Percentiles rank a stretch among this genome's conserved stretches.
These are phyloP conservation scores for Pleoardoris graminearum DNA, from an alignment of 2,329 filamentous ascomycete species.

Conservation along the genomic window DNA sequence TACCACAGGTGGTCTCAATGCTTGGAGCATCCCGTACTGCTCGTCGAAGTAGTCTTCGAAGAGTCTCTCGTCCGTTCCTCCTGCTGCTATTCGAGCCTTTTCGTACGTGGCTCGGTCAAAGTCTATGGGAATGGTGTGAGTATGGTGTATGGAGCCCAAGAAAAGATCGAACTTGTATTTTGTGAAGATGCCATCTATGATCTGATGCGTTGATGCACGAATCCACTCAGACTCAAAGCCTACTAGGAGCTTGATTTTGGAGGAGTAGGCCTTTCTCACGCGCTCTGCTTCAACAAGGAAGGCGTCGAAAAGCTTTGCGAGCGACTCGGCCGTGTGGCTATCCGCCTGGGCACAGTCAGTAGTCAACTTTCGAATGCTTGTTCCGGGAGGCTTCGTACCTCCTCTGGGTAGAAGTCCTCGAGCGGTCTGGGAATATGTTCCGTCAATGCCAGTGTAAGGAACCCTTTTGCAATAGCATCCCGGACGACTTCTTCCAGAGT, in stretches of 20 bases:
- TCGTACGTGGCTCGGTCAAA: slow-evolving; percentile 72
- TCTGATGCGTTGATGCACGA: slow-evolving; percentile 64
- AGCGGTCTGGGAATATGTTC: slow-evolving; percentile 90
- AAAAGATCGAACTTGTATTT: slow-evolving; percentile 80
- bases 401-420: slow-evolving; percentile 88
- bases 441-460: slow-evolving; percentile 83
- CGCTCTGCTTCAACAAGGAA: slow-evolving; percentile 77
- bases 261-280: slow-evolving; percentile 70
- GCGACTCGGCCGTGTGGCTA: slow-evolving; percentile 35
- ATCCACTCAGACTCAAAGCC: slow-evolving; percentile 96
- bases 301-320: slow-evolving; percentile 61
- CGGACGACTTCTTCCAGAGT: slow-evolving; percentile 81
- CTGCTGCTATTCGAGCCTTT: slow-evolving; percentile 59
- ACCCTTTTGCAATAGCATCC: slow-evolving; percentile 75
- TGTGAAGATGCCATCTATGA: slow-evolving; percentile 63
- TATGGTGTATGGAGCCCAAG: slow-evolving; percentile 90
- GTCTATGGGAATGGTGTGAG: slow-evolving; percentile 85
- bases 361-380: background rate
- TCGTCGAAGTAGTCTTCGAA: slow-evolving; percentile 86
- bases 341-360: slow-evolving; percentile 23
- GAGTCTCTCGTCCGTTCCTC: slow-evolving; percentile 63
- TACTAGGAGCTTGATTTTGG: slow-evolving; percentile 76
- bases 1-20: slow-evolving; percentile 74
- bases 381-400: slow-evolving; percentile 56
- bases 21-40: slow-evolving; percentile 78